A percentile compares a stretch with the other conserved stretches of the same genome.
Conservation (phyloP, 495 filamentous ascomycete species). For the Platismatia glauca region DNA sequence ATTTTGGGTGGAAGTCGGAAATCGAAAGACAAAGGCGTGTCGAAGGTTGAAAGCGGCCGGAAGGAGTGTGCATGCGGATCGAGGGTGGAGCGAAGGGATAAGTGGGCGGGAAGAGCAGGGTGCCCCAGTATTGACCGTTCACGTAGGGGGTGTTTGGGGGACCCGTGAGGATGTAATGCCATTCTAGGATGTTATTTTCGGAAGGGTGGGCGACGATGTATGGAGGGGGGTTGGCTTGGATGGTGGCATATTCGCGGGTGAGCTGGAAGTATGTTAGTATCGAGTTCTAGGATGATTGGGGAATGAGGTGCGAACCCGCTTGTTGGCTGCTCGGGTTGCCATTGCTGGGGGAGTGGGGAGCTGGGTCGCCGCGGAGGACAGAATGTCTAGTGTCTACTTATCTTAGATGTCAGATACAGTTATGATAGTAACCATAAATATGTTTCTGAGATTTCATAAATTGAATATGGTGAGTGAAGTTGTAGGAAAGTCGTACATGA, state of each 20-base stretch:
- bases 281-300: conserved; percentile 4
- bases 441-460: neutral
- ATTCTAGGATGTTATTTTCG: conserved; percentile 92
- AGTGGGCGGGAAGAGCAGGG: conserved; percentile 86
- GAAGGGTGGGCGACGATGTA: conserved; percentile 93
- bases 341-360: conserved; percentile 36
- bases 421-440: neutral
- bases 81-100: conserved; percentile 96
- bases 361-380: neutral
- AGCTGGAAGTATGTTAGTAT: conserved; percentile 44
- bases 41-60: conserved; percentile 86
- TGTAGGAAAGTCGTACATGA: too few species aligned
- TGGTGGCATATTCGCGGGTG: conserved; percentile 86
- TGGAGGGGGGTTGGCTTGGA: conserved; percentile 83
- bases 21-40: conserved; percentile 91
- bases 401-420: neutral
- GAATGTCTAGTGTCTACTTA: neutral
- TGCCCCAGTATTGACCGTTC: conserved; percentile 96
- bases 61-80: conserved; percentile 97
- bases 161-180: conserved; percentile 97
- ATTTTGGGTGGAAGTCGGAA: conserved; percentile 92
- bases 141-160: conserved; percentile 93
- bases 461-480: neutral
- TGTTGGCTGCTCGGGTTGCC: conserved; percentile 77
- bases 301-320: conserved; percentile 51